Base-by-base conservation (phyloP, 495 filamentous ascomycete genomes). In the Tetracladium marchalianum region DNA sequence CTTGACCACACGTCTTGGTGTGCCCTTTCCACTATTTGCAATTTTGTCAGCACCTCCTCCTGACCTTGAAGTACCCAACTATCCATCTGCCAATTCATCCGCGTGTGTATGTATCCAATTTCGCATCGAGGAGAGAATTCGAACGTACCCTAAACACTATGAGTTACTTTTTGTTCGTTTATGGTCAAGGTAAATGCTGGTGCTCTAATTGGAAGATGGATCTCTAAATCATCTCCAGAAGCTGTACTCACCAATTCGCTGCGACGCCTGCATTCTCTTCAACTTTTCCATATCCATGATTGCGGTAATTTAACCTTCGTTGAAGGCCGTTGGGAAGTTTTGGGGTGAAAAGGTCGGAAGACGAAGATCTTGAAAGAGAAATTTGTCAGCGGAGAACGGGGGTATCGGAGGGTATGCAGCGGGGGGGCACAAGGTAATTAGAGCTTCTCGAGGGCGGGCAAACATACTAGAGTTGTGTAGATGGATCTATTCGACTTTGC, bases 1-100 rank as follows among this genome's bases (percentile, higher is more conserved):
- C 87, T 96, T 97, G 66, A 93, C 80, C 77, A 95, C 95, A 74
- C 93, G 81, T 69, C 92, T 77, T 59, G 92, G 93, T 52, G 92
- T 97, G 58, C 92, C 92, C 79, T 97, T 98, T 72, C 92, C 92
- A 70, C 92, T 95, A 62, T 47, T 42, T 34, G 17, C 41, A 53
- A 46, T 41, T 49, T 56, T 55, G n/a, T n/a, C n/a, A n/a, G n/a
- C 46, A 56, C 49, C 53, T 49, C 42, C 34, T 18, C 27, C 15
- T 15, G 22, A 27, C 22, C 22, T 7, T 27, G 22, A 27, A 27
- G 7, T 27, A n/a, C 10, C 47, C 39, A 1, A 35, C 17, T 39
- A 13, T 46, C 18, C 22, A 46, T 41, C 39, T 43, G 35, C 34
- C 44, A 51, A 39, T 31, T 43, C 39, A 24, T 47, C 37, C 24